Evolutionary conservation across 2,329 filamentous ascomycete genomes (phyloP), one percentile per base, ranked within the genome.

Genomic region (Epicoccum nigrum): DNA sequence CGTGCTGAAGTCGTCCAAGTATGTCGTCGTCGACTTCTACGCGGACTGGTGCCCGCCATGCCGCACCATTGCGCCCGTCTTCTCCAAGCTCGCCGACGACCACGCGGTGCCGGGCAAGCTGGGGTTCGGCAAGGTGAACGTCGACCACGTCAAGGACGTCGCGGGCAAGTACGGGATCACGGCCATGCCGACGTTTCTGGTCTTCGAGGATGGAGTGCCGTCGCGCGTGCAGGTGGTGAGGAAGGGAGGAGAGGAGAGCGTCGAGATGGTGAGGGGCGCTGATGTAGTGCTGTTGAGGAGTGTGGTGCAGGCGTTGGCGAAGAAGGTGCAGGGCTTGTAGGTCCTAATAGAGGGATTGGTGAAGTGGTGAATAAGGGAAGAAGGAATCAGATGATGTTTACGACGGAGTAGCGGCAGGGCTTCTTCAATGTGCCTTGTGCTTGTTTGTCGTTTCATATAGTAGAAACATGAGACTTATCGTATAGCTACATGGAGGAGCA

Each of bases 111-210:
- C 69, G 0, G 69, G 69, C n/a, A 69, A 69, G 31, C 70, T 82
- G 17, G 74, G 70, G n/a, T 83, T 83, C 63, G 73, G 75, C 51
- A 81, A 82, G 68, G 75, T 83, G 34, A 78, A 83, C 48, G 80
- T 82, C 16, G 80, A 83, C 59, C 76, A 76, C 43, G 73, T 79
- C 46, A 69, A 72, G 16, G 71, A 75, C 35, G 70, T 81, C 4
- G 78, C 80, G 13, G 58, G 67, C 37, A 72, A 77, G 32, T 75
- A 79, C 51, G 70, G 73, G 16, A 77, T 83, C 13, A 71, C 71
- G 11, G 79, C 81, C 7, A 65, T 67, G 56, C 64, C 64, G 1
- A 67, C 64, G 1, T 67, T 67, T 33, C 12, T 67, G 12, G 30
- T 64, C 5, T 54, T 65, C 15, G 53, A 57, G 41, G 43, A 55